A percentile compares a stretch with the other conserved stretches of the same genome.
These are phyloP conservation scores for Sporothrix protearum DNA, from an alignment of 2,329 filamentous ascomycete genomes.

Conservation along the genomic window DNA sequence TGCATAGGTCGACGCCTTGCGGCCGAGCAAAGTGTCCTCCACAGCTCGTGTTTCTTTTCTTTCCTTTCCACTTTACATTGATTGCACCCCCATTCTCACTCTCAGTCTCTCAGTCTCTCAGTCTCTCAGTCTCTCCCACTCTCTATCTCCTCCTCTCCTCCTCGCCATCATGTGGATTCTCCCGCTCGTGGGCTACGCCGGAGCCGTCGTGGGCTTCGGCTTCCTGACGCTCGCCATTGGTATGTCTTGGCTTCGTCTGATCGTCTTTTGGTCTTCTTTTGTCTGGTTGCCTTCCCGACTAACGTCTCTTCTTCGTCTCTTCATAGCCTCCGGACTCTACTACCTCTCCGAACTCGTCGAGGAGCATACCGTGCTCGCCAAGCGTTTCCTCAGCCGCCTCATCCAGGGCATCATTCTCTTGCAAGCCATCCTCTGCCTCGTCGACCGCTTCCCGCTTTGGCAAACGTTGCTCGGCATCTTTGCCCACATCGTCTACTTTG, in stretches of 20 bases:
- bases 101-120: background rate
- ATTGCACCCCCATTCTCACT: no score
- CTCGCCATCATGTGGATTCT: conserved; percentile 83
- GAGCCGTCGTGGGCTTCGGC: conserved; percentile 81
- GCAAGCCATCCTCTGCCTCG: conserved; percentile 68
- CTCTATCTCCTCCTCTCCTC: background rate
- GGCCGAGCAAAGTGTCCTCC: conserved; percentile 14
- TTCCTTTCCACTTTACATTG: background rate
- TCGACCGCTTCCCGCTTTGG: conserved; percentile 81
- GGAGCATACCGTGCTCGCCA: conserved; percentile 91
- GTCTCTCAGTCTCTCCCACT: background rate
- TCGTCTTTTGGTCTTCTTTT: background rate
- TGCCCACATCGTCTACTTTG: conserved; percentile 81
- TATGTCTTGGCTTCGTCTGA: conserved; percentile 40
- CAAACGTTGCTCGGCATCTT: conserved; percentile 71
- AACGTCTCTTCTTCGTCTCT: conserved; percentile 19
- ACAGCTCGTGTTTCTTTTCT: conserved; percentile 1
- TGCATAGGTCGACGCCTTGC: conserved; percentile 18
- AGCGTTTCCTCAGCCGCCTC: conserved; percentile 76
- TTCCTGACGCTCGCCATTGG: conserved; percentile 94
- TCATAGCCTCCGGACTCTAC: conserved; percentile 86
- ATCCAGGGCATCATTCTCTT: conserved; percentile 78
- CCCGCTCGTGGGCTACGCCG: conserved; percentile 83
- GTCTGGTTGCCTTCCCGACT: background rate
- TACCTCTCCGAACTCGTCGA: conserved; percentile 98